These are phyloP conservation scores for Priceomyces melissophilus DNA, from an alignment of 805 yeast genomes.

Conservation along the genomic window DNA sequence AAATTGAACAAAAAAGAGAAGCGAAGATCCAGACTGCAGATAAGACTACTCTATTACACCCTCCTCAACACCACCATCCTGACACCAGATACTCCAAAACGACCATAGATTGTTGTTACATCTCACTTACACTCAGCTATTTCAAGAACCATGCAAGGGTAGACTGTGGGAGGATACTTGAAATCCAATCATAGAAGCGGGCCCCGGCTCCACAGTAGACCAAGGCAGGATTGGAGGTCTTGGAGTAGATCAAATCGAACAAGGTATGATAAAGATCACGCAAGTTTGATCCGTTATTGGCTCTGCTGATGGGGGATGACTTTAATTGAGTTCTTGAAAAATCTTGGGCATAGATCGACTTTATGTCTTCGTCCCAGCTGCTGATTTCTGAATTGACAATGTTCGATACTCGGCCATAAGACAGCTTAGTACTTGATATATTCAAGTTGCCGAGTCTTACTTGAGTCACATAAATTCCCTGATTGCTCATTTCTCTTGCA, in stretches of 20 bases:
- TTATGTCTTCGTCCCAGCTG: conserved; percentile 37
- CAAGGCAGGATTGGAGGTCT: conserved; percentile 22
- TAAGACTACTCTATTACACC: no score
- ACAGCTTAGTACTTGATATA: conserved; percentile 19
- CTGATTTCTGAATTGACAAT: conserved; percentile 35
- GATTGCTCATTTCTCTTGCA: conserved; percentile 34
- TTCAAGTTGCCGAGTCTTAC: conserved; percentile 39
- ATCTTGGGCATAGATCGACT: conserved; percentile 26
- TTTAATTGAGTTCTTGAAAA: conserved; percentile 30
- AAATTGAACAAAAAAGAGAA: conserved; percentile 4
- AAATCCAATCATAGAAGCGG: conserved; percentile 31
- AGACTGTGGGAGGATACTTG: conserved; percentile 30
- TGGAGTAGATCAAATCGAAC: conserved; percentile 34
- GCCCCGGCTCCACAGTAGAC: conserved; percentile 45
- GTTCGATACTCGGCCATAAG: conserved; percentile 20
- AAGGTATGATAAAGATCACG: conserved; percentile 37
- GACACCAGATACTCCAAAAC: neutral
- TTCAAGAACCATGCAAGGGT: conserved; percentile 22
- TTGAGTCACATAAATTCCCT: conserved; percentile 35
- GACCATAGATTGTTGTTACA: neutral
- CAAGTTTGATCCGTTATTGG: conserved; percentile 28
- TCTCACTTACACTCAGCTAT: neutral
- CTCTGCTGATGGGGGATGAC: conserved; percentile 26
- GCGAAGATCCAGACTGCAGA: conserved; percentile 2
- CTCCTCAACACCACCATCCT: neutral